These are phyloP conservation scores for Phoenix roebelenii DNA, from an alignment of 176 grass and related monocot species.

Conservation along the genomic window DNA sequence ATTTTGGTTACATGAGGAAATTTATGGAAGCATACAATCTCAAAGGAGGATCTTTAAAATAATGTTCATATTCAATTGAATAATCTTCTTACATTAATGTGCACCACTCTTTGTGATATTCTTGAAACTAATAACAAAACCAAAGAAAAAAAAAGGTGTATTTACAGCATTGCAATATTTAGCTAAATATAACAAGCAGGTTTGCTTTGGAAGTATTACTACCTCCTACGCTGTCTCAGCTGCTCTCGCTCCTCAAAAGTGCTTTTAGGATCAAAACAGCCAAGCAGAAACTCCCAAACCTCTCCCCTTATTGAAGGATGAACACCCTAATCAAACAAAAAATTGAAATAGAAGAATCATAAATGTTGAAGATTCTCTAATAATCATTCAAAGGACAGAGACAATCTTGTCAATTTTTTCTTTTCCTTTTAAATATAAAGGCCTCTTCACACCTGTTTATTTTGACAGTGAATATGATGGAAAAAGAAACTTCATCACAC, in stretches of 20 bases:
- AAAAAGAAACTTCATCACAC: neutral
- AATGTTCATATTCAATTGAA: no score
- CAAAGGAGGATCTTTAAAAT: no score
- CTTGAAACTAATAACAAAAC: no score
- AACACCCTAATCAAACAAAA: constrained; percentile 55
- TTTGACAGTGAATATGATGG: neutral
- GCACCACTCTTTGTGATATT: no score
- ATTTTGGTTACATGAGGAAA: no score
- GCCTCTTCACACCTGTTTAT: no score
- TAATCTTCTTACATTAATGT: no score
- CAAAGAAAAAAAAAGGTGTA: no score
- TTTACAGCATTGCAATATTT: no score
- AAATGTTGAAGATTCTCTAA: constrained; percentile 12
- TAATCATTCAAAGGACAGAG: neutral
- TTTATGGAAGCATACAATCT: no score
- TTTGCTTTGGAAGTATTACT: constrained; percentile 22
- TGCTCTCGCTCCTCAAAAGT: constrained; percentile 81
- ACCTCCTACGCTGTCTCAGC: constrained; percentile 91
- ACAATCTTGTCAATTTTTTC: neutral
- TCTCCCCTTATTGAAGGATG: constrained; percentile 94
- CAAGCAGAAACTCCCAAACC: constrained; percentile 95
- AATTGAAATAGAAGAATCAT: constrained; percentile 15
- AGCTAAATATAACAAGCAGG: no score
- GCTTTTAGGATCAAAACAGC: constrained; percentile 94
- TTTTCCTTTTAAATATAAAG: no score